Percentiles rank a stretch among this genome's conserved stretches.
Evolutionary conservation across 2,329 filamentous ascomycete species (phyloP).

Genomic region (Ramularia collo-cygni): DNA sequence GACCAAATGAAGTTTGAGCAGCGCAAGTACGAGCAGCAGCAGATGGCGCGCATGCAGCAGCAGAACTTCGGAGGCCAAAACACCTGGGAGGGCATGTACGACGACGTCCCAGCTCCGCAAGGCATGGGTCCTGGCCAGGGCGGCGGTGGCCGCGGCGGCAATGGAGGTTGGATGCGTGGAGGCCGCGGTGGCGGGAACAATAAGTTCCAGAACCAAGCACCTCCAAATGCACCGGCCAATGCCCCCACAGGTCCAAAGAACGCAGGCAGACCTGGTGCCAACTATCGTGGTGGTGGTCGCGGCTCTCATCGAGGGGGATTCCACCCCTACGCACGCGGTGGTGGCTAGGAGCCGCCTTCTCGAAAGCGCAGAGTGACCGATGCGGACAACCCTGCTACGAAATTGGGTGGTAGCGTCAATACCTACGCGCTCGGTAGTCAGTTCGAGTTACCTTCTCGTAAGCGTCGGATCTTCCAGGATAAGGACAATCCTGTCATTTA

Average conservation of each 20-base stretch:
- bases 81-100: slow-evolving; percentile 97
- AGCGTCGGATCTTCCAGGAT: too few relatives aligned
- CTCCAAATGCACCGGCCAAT: slow-evolving; percentile 56
- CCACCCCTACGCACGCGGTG: too few relatives aligned
- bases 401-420: too few relatives aligned
- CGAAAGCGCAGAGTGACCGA: too few relatives aligned
- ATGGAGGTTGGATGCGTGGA: slow-evolving; percentile 38
- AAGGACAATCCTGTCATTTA: too few relatives aligned
- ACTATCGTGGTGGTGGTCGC: slow-evolving; percentile 84
- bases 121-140: slow-evolving; percentile 36
- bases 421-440: too few relatives aligned
- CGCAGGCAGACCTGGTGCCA: slow-evolving; percentile 80
- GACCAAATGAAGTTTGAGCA: slow-evolving; percentile 71
- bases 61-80: slow-evolving; percentile 36
- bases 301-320: slow-evolving; percentile 34
- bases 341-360: too few relatives aligned
- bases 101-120: slow-evolving; percentile 82
- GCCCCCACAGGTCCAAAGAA: slow-evolving; percentile 96
- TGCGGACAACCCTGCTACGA: too few relatives aligned
- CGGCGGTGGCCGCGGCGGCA: slow-evolving; percentile 36
- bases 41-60: slow-evolving; percentile 47
- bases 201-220: slow-evolving; percentile 7
- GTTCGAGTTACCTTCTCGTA: too few relatives aligned
- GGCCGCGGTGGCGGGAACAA: slow-evolving; percentile 23
- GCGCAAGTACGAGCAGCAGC: slow-evolving; percentile 69